Evolutionary conservation across 176 grass and related monocot species (phyloP), one percentile per base, ranked within the genome.

Genomic region (Zea luxurians): DNA sequence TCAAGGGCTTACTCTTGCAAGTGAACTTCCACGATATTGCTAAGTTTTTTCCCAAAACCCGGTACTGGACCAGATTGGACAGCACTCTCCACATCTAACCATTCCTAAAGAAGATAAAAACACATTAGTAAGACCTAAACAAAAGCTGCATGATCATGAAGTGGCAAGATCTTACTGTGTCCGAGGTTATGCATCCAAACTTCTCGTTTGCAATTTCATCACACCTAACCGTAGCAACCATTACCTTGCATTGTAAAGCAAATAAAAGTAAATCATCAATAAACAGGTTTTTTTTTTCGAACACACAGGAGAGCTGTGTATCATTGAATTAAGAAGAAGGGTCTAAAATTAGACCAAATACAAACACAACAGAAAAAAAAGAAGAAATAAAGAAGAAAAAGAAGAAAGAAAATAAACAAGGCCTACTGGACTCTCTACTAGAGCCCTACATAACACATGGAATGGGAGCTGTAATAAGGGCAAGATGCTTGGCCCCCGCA

Each of bases 141-240:
- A 53, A 76, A 64, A 69, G 11, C 76, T 47, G 68, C 17, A 80
- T 37, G 13, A 76, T 71, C 60, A 62, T 68, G 10, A 79, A 68
- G 74, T 74, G 49, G 46, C 10, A 81, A 71, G 27, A 66, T 77
- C 68, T 78, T 88, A 98, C 96, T 73, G 87, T 73, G 70, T 98
- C 92, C 1, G 92, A 85, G 8, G 58, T 85, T 80, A 98, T 85
- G 82, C 74, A 87, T 41, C 81, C 76, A 84, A 98, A 89, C 86
- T 90, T 94, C 70, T 98, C 91, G 4, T 94, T 89, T 64, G 96
- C 96, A 76, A 98, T 94, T 85, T 98, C 96, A 77, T 98, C 96
- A 72, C 96, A 98, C 21, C 92, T 83, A 35, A 98, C 96, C 71
- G 96, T 98, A 82, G 96, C 96, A 85, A 98, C 96, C 96, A 98